Conservation (phyloP, 208 protist genomes). For the Leishmania major region DNA sequence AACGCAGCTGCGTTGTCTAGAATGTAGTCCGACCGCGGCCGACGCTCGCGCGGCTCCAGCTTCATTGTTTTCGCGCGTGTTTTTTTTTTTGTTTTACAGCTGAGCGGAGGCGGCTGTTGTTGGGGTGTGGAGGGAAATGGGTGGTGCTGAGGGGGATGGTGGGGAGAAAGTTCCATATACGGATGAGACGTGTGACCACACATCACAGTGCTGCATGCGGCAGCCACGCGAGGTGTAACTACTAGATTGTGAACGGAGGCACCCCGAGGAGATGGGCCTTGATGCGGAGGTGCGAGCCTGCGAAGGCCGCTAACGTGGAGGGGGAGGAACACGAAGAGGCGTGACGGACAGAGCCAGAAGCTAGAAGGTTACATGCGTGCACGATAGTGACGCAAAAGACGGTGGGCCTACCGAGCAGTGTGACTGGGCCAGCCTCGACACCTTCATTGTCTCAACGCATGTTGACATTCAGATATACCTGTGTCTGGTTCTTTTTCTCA, state of each 20-base stretch:
- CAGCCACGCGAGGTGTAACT: not conserved
- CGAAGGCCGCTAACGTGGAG: not conserved
- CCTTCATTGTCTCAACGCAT: not conserved
- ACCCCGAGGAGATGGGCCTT: not conserved
- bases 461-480: not conserved
- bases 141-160: not conserved
- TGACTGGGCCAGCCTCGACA: not conserved
- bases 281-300: not conserved
- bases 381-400: not conserved
- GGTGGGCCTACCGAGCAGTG: too few relatives aligned
- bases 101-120: not conserved
- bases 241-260: not conserved
- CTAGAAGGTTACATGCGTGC: not conserved
- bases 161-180: not conserved
- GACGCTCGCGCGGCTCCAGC: slow-evolving; percentile 33
- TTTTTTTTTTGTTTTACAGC: not conserved
- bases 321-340: not conserved
- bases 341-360: not conserved
- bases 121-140: not conserved
- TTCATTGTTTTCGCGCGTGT: slow-evolving; percentile 29
- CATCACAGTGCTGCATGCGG: not conserved
- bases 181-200: not conserved
- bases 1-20: slow-evolving; percentile 41
- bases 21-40: slow-evolving; percentile 32
- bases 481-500: not conserved